Percentiles rank a stretch among this genome's conserved stretches.
These are phyloP conservation scores for Kregervanrija pseudodelftensis DNA, from an alignment of 805 yeast species.

Conservation along the genomic window DNA sequence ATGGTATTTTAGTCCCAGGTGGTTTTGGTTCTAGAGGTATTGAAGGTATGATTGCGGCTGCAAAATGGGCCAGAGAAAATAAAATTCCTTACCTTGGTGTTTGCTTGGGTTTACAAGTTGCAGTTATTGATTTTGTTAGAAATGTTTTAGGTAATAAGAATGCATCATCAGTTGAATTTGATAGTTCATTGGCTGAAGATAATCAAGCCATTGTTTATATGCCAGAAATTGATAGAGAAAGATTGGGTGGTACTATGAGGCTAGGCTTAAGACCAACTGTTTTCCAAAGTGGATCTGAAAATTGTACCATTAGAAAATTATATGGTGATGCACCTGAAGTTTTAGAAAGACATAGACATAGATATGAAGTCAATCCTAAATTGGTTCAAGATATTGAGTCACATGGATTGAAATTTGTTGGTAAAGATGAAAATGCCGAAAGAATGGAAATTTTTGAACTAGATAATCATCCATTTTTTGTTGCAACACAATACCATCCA, in stretches of 20 bases:
- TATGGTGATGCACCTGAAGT: slow-evolving; percentile 68
- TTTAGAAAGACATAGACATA: slow-evolving; percentile 94
- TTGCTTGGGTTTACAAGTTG: slow-evolving; percentile 95
- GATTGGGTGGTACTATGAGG: slow-evolving; percentile 99
- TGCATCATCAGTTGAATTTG: slow-evolving; percentile 81
- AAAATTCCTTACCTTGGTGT: slow-evolving; percentile 92
- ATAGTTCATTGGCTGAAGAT: slow-evolving; percentile 50
- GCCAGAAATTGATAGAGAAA: slow-evolving; percentile 97
- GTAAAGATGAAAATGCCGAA: slow-evolving; percentile 81
- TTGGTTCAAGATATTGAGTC: slow-evolving; percentile 64
- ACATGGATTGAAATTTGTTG: slow-evolving; percentile 81
- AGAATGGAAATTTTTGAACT: slow-evolving; percentile 95
- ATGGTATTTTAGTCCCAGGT: slow-evolving; percentile 97
- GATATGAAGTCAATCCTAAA: slow-evolving; percentile 94
- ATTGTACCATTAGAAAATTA: slow-evolving; percentile 60
- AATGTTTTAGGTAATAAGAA: slow-evolving; percentile 60
- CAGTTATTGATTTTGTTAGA: slow-evolving; percentile 89
- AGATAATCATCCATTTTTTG: slow-evolving; percentile 80
- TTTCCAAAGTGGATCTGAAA: slow-evolving; percentile 59
- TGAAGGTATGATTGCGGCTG: slow-evolving; percentile 96
- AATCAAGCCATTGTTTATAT: slow-evolving; percentile 83
- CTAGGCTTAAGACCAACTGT: slow-evolving; percentile 88
- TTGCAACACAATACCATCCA: slow-evolving; percentile 97
- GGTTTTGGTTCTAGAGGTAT: slow-evolving; percentile 97
- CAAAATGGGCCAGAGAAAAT: slow-evolving; percentile 97